A percentile compares a stretch with the other conserved stretches of the same genome.
Evolutionary conservation across 768 basidiomycete species (phyloP).

Genomic region (Tulasnella sp.): DNA sequence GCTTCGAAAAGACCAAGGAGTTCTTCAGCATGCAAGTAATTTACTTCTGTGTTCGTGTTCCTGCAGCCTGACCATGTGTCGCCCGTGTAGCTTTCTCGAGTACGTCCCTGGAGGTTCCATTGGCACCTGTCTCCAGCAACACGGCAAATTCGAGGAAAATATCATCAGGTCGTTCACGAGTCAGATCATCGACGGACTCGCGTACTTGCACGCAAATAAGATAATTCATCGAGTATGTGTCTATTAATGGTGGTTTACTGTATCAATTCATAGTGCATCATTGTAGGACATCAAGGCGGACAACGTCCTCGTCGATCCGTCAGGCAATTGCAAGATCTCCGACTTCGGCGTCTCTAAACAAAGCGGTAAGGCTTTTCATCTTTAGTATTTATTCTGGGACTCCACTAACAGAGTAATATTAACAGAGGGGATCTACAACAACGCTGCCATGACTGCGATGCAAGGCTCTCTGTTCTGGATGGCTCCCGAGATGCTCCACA

Average conservation of each 20-base stretch:
- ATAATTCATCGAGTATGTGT: conserved; percentile 84
- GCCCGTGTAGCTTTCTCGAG: conserved; percentile 79
- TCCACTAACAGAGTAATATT: neutral
- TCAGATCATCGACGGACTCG: conserved; percentile 89
- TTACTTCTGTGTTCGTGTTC: neutral
- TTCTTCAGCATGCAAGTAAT: conserved; percentile 86
- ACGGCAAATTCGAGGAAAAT: conserved; percentile 90
- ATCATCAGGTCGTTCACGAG: conserved; percentile 90
- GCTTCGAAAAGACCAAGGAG: conserved; percentile 85
- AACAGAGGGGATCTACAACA: conserved; percentile 73
- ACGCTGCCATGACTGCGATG: conserved; percentile 87
- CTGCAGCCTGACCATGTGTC: conserved; percentile 33
- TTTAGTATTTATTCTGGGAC: too few species aligned
- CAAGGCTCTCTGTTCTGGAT: conserved; percentile 99
- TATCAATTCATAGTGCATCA: conserved; percentile 18
- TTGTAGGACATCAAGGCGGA: conserved; percentile 93
- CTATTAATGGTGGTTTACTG: neutral
- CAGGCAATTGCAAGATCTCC: conserved; percentile 94
- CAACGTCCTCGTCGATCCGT: conserved; percentile 95
- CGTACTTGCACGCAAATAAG: conserved; percentile 88
- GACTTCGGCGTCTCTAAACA: conserved; percentile 98
- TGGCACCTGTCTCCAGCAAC: conserved; percentile 83
- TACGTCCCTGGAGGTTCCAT: conserved; percentile 98
- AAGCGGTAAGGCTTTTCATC: conserved; percentile 48
- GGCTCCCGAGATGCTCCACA: conserved; percentile 89